These are phyloP conservation scores for Lactarius pseudohatsudake DNA, from an alignment of 768 basidiomycete genomes.

Conservation along the genomic window DNA sequence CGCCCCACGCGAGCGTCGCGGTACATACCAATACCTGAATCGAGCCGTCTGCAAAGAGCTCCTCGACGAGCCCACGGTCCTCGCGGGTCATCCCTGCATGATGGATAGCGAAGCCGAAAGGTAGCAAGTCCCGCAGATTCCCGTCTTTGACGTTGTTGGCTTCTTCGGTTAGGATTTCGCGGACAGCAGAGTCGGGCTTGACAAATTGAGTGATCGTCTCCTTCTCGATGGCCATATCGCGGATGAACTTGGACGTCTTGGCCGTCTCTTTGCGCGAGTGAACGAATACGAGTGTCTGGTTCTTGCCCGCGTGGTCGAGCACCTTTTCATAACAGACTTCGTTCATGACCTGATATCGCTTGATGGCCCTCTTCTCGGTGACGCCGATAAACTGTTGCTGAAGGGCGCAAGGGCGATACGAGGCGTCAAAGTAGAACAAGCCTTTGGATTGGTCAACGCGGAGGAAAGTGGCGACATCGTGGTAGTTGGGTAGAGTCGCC, in stretches of 20 bases:
- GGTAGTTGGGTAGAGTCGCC: constrained; percentile 97
- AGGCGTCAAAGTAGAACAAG: constrained; percentile 94
- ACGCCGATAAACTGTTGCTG: constrained; percentile 97
- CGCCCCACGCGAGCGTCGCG: constrained; percentile 98
- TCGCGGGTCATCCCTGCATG: constrained; percentile 95
- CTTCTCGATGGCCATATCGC: constrained; percentile 94
- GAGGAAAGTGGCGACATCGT: constrained; percentile 96
- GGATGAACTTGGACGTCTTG: constrained; percentile 92
- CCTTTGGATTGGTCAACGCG: constrained; percentile 91
- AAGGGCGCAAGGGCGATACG: constrained; percentile 90
- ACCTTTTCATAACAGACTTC: constrained; percentile 99
- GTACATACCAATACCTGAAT: constrained; percentile 96
- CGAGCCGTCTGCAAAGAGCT: constrained; percentile 88
- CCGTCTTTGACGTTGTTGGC: constrained; percentile 78
- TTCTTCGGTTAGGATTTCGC: constrained; percentile 87
- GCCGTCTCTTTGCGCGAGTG: constrained; percentile 98
- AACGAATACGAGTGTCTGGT: constrained; percentile 94
- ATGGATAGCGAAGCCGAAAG: constrained; percentile 97
- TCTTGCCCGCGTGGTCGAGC: constrained; percentile 85
- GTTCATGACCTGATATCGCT: constrained; percentile 96
- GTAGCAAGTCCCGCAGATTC: constrained; percentile 84
- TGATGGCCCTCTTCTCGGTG: constrained; percentile 99
- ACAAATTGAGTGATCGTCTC: constrained; percentile 97
- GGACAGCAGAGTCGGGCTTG: constrained; percentile 85
- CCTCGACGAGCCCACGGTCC: constrained; percentile 90